These are phyloP conservation scores for Paulownia fortunei DNA, from an alignment of 257 asterid species.

Conservation along the genomic window DNA sequence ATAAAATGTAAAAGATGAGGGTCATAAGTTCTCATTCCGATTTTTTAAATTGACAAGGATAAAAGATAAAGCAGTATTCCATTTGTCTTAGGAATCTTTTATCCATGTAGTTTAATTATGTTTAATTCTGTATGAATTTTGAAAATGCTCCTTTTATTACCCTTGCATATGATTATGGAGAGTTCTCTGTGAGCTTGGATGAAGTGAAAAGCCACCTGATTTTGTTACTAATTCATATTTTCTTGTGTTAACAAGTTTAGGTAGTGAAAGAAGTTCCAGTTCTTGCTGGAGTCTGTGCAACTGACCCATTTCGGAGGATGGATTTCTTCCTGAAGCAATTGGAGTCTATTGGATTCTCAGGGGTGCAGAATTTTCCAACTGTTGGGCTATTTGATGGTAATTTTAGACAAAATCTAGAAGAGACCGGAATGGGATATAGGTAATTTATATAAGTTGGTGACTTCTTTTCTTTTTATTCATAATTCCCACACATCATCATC, in stretches of 20 bases:
- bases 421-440: conserved; percentile 98
- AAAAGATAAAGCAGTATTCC: neutral
- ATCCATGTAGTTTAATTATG: neutral
- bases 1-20: neutral
- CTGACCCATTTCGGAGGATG: conserved; percentile 96
- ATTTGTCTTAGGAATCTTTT: neutral
- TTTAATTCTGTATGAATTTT: conserved; percentile 1
- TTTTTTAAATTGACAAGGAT: neutral
- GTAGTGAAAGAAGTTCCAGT: conserved; percentile 91
- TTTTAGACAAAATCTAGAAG: conserved; percentile 91
- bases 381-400: conserved; percentile 96
- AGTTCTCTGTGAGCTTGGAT: neutral
- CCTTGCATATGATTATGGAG: conserved; percentile 15
- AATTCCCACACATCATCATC: conserved; percentile 6
- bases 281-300: conserved; percentile 97
- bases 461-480: neutral
- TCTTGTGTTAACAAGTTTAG: conserved; percentile 44
- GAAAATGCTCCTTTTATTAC: neutral
- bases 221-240: conserved; percentile 29
- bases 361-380: conserved; percentile 97
- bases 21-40: neutral
- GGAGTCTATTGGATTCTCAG: conserved; percentile 89
- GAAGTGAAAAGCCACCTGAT: neutral
- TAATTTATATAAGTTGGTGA: conserved; percentile 26
- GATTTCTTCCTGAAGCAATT: conserved; percentile 90